Base-by-base conservation (phyloP, 768 basidiomycete genomes). In the Boletus vermiculosoides region DNA sequence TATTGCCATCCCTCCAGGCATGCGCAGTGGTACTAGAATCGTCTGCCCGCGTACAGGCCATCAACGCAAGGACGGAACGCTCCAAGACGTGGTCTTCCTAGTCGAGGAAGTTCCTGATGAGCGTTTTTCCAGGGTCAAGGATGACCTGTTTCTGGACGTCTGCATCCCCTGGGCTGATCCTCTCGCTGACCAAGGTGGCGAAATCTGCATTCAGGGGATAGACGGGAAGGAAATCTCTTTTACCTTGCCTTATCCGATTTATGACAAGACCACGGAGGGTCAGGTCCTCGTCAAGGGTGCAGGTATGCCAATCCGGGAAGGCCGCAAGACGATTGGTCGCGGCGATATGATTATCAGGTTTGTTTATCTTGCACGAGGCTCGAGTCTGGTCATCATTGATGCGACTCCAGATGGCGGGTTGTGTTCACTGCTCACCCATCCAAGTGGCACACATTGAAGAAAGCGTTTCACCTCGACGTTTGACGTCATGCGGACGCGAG, bases 231-330 rank as follows among this genome's bases (percentile, higher is more conserved):
- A 79, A 40, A 73, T 84, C 40, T 66, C 70, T 4, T 71, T 87
- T 42, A 67, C 72, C 36, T 77, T 88, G 53, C 83, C 86, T 55
- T 80, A 80, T 59, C 77, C 80, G 41, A 75, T 79, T 61, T 67
- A 73, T 50, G 80, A 81, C 60, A 77, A 77, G 62, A 73, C 71
- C 5, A 71, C 81, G 52, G 78, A 76, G 50, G 85, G 83, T 16
- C 76, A 79, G 56, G 68, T 77, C 42, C 73, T 78, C 40, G 72
- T 86, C 52, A 75, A 75, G 63, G 85, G 83, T 41, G 83, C 81
- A 52, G 87, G 87, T n/a, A 89, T 89, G 87, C 85, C 85, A 40
- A 74, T 84, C 45, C 72, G 81, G 54, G 76, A 80, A n/a, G 72
- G 78, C 31, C 79, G 82, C 11, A 73, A 75, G 63, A 72, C 81